Base-by-base conservation (phyloP, 208 protist species). In the Trypanosoma rangeli region DNA sequence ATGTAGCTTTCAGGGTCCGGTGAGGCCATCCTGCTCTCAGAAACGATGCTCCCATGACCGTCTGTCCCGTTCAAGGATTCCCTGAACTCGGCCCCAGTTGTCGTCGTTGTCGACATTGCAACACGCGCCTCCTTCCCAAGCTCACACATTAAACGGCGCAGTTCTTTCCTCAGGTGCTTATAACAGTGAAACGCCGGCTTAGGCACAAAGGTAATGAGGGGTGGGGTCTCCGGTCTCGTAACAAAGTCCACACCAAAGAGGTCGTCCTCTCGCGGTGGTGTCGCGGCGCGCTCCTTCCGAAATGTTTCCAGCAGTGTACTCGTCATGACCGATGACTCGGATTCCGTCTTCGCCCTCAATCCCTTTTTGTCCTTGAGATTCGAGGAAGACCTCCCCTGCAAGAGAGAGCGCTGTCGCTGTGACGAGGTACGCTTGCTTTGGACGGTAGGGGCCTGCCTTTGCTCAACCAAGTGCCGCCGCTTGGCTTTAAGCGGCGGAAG, bases 131-230 rank as follows among this genome's bases (percentile, higher is more conserved):
- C 2, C 18, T 55, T 1, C n/a, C 56, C 70, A 24, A 70, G 22
- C 37, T 37, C 33, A 5, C 48, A 5, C 61, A 74, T 68, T 28
- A 74, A 52, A 12, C 48, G 28, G 13, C 69, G 59, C 60, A 74
- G 37, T 26, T 68, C 69, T 39, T 50, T 74, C n/a, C 69, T 50
- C 9, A 74, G 24, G 44, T 64, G 59, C 44, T 64, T 68, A 33
- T 74, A 74, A 49, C 69, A 68, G 29, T 74, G 7, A 28, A 60
- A 74, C 24, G 62, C 69, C 10, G 69, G 26, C 54, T 74, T 59
- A 1, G 69, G 69, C 12, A 74, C 39, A 48, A 53, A 68, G 0
- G 69, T 74, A 15, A 74, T 26, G 3, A 68, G 18, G 24, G 28
- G 12, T 55, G 69, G 69, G 12, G 3, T 12, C 29, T 26, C 54